Percentiles rank a stretch among this genome's conserved stretches.
Evolutionary conservation across 2,329 filamentous ascomycete species (phyloP).

Genomic region (Ploettnerulaceae sp.): DNA sequence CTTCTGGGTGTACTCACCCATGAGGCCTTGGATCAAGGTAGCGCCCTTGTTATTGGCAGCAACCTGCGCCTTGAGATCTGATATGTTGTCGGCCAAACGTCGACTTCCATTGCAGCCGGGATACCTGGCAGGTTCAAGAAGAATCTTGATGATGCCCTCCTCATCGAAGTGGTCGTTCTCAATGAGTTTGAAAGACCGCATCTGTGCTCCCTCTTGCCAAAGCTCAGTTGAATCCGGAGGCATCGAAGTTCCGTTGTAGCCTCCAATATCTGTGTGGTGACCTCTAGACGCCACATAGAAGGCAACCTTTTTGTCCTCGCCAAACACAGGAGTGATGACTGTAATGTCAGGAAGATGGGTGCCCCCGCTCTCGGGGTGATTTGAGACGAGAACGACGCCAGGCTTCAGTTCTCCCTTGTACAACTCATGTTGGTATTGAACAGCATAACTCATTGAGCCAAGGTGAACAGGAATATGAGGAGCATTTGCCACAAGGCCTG

Average conservation of each 20-base stretch:
- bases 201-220: slow-evolving; percentile 57
- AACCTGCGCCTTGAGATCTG: slow-evolving; percentile 81
- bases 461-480: slow-evolving; percentile 79
- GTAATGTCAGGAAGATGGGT: slow-evolving; percentile 83
- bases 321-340: slow-evolving; percentile 74
- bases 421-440: too few species aligned
- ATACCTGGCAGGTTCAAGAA: too few species aligned
- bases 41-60: slow-evolving; percentile 86
- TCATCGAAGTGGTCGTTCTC: too few species aligned
- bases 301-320: slow-evolving; percentile 58
- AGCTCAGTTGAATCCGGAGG: slow-evolving; percentile 66
- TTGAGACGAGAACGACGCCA: slow-evolving; percentile 78
- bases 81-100: slow-evolving; percentile 77
- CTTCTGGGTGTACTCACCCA: slow-evolving; percentile 71
- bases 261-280: slow-evolving; percentile 80
- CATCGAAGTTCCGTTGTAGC: slow-evolving; percentile 77
- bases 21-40: slow-evolving; percentile 66
- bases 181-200: slow-evolving; percentile 61
- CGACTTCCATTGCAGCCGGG: slow-evolving; percentile 74
- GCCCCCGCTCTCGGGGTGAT: slow-evolving; percentile 79
- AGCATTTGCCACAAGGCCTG: slow-evolving; percentile 72
- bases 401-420: slow-evolving; percentile 74
- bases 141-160: too few species aligned
- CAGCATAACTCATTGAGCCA: slow-evolving; percentile 77
- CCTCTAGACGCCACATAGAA: slow-evolving; percentile 72